A percentile compares a stretch with the other conserved stretches of the same genome.
Conservation (phyloP, 139 green algal genomes). For the Volvox africanus region DNA sequence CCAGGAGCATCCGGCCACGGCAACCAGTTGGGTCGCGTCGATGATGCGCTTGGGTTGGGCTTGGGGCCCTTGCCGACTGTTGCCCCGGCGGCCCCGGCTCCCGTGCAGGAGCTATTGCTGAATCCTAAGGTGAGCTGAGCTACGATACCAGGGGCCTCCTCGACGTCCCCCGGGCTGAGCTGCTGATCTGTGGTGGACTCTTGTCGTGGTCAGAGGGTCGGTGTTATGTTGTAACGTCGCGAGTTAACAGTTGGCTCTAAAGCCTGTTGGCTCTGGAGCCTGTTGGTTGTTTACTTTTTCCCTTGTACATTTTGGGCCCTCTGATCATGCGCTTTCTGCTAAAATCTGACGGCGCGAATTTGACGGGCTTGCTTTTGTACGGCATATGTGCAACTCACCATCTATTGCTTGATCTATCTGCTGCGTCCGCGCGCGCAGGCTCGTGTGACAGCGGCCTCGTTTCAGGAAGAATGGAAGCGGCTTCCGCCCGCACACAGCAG, state of each 20-base stretch:
- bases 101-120: conserved; percentile 40
- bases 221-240: no score
- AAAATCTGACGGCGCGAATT: no score
- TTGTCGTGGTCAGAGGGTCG: no score
- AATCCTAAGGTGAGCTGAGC: conserved; percentile 25
- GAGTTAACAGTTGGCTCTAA: no score
- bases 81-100: background rate
- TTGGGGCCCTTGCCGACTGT: background rate
- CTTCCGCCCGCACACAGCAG: conserved; percentile 61
- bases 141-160: no score
- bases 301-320: background rate
- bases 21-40: background rate
- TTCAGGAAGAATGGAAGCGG: conserved; percentile 81
- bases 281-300: no score
- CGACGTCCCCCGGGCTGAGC: no score
- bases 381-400: no score
- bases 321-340: background rate
- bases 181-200: no score
- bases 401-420: no score
- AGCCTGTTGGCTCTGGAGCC: no score
- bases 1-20: background rate
- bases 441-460: conserved; percentile 61
- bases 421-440: background rate
- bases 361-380: no score
- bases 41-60: conserved; percentile 5